A percentile compares a stretch with the other conserved stretches of the same genome.
These are phyloP conservation scores for Kazachstania sp. DNA, from an alignment of 1,139 yeast genomes.

Conservation along the genomic window DNA sequence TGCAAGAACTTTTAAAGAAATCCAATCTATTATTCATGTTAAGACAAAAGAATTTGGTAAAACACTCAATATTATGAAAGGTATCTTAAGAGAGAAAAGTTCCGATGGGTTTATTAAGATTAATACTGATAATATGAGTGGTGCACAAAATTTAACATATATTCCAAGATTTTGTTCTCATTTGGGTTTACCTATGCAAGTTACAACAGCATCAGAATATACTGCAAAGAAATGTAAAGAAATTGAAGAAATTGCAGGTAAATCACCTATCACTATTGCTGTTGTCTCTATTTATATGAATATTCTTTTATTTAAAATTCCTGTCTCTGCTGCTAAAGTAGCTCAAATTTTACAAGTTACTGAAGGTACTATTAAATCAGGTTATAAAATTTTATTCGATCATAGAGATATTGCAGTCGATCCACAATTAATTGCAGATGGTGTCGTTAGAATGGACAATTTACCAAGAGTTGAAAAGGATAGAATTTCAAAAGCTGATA, in stretches of 20 bases:
- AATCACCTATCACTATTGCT: conserved; percentile 95
- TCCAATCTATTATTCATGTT: conserved; percentile 89
- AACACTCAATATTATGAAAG: conserved; percentile 74
- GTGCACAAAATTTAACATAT: conserved; percentile 88
- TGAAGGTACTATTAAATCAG: conserved; percentile 93
- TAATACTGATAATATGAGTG: conserved; percentile 54
- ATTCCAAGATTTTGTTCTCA: conserved; percentile 95
- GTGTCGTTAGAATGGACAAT: conserved; percentile 55
- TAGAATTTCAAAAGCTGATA: conserved; percentile 13
- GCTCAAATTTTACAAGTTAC: conserved; percentile 96
- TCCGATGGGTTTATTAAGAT: conserved; percentile 34
- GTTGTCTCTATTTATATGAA: conserved; percentile 97
- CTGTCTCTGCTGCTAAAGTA: conserved; percentile 62
- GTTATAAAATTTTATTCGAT: conserved; percentile 75
- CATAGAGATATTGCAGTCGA: conserved; percentile 66
- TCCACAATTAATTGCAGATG: conserved; percentile 69
- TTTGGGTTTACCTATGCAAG: conserved; percentile 74
- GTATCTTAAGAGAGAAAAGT: conserved; percentile 60
- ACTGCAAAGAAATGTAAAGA: conserved; percentile 86
- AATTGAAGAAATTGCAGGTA: conserved; percentile 89
- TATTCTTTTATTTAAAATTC: conserved; percentile 68
- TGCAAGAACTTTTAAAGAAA: conserved; percentile 91
- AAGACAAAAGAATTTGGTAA: conserved; percentile 92
- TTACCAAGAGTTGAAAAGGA: conserved; percentile 42
- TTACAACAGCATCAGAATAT: conserved; percentile 88